Evolutionary conservation across 352 stramenopile genomes (phyloP).

Genomic region (Globisporangium cylindrosporum): DNA sequence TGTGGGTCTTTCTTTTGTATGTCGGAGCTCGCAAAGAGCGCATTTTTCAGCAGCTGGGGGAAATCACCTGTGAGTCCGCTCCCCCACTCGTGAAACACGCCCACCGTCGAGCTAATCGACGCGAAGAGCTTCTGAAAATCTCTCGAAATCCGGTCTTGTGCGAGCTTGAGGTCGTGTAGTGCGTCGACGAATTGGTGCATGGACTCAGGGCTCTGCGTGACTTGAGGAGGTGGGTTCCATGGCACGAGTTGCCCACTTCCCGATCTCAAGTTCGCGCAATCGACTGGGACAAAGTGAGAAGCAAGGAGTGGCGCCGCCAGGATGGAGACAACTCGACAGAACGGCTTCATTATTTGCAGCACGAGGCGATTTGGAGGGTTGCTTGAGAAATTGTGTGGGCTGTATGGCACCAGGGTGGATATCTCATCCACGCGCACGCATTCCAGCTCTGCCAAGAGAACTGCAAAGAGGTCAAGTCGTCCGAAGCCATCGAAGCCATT

Average conservation of each 20-base stretch:
- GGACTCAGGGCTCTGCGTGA: not conserved
- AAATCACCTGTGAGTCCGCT: not conserved
- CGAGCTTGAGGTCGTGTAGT: not conserved
- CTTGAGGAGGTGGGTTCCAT: not conserved
- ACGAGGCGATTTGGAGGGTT: no score
- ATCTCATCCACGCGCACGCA: not conserved
- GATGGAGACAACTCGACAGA: not conserved
- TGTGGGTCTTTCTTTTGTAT: not conserved
- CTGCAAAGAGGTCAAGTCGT: not conserved
- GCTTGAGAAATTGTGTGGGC: not conserved
- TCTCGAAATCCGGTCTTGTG: not conserved
- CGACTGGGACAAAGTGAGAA: not conserved
- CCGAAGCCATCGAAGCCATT: not conserved
- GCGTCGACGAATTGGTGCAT: not conserved
- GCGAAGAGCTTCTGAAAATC: not conserved
- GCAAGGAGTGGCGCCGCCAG: not conserved
- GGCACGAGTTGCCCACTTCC: not conserved
- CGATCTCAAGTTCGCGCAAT: not conserved
- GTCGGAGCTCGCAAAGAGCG: not conserved
- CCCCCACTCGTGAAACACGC: constrained; percentile 1
- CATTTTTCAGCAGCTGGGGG: not conserved
- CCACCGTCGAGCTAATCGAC: not conserved
- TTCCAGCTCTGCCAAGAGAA: not conserved
- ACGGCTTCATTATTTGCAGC: not conserved
- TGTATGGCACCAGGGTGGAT: not conserved